These are phyloP conservation scores for Talaromyces thailandensis DNA, from an alignment of 495 filamentous ascomycete genomes.

Conservation along the genomic window DNA sequence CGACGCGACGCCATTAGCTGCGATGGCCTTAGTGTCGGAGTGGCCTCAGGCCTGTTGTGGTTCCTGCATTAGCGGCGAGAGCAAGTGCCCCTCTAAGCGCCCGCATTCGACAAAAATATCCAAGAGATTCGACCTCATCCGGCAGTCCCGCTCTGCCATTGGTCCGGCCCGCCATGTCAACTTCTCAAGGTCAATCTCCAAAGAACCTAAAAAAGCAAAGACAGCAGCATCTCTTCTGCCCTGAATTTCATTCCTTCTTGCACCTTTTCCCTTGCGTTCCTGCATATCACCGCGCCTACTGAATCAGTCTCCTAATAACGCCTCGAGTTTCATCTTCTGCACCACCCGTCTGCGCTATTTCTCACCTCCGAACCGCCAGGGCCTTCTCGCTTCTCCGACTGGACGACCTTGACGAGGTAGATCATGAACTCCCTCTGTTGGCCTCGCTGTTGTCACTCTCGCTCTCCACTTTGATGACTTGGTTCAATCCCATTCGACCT, in stretches of 20 bases:
- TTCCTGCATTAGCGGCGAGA: neutral
- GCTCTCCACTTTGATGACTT: neutral
- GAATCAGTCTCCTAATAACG: neutral
- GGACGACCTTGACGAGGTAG: neutral
- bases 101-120: neutral
- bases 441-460: neutral
- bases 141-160: neutral
- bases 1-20: neutral
- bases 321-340: neutral
- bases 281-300: slow-evolving; percentile 1
- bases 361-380: neutral
- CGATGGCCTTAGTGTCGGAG: neutral
- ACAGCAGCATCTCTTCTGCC: neutral
- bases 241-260: neutral
- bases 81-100: neutral
- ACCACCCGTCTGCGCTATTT: neutral
- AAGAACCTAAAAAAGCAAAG: neutral
- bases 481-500: slow-evolving; percentile 1
- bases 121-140: neutral
- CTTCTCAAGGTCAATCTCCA: neutral
- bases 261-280: neutral
- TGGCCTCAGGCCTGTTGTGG: neutral
- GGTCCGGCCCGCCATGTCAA: neutral
- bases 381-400: neutral
- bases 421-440: neutral